A percentile compares a stretch with the other conserved stretches of the same genome.
Conservation (phyloP, 2,329 filamentous ascomycete species). For the Pyrenophora tritici-repentis region DNA sequence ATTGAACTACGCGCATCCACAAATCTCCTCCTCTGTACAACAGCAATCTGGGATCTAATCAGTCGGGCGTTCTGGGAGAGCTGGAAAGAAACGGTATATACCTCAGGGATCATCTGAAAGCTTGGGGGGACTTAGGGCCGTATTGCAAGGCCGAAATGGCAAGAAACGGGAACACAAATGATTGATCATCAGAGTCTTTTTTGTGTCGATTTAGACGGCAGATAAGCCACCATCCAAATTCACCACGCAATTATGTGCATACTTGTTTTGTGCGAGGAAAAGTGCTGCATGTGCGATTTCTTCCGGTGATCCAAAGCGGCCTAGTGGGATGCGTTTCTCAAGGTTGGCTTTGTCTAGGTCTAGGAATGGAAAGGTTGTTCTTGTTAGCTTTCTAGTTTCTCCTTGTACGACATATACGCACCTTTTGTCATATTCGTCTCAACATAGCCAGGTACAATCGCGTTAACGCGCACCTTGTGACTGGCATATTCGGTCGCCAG, state of each 20-base stretch:
- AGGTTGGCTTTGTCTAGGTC: slow-evolving; percentile 43
- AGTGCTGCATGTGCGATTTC: slow-evolving; percentile 83
- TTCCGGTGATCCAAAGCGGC: slow-evolving; percentile 67
- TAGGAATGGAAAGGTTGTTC: slow-evolving; percentile 32
- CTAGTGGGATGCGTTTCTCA: slow-evolving; percentile 63
- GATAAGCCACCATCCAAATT: slow-evolving; percentile 86
- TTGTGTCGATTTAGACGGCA: slow-evolving; percentile 51
- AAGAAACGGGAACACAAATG: neutral
- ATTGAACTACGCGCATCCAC: slow-evolving; percentile 6
- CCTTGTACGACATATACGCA: slow-evolving; percentile 43
- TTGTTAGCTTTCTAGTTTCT: slow-evolving; percentile 22
- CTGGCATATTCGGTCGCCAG: slow-evolving; percentile 66
- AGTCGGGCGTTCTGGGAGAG: slow-evolving; percentile 16
- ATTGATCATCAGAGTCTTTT: neutral
- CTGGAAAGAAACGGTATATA: slow-evolving; percentile 18
- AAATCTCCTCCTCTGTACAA: slow-evolving; percentile 14
- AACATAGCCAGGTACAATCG: slow-evolving; percentile 82
- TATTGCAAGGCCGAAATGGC: slow-evolving; percentile 4
- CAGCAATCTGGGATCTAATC: slow-evolving; percentile 12
- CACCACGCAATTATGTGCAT: slow-evolving; percentile 84
- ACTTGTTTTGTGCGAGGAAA: slow-evolving; percentile 77
- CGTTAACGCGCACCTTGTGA: slow-evolving; percentile 73
- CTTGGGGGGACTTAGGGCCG: neutral
- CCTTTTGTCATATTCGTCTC: slow-evolving; percentile 78
- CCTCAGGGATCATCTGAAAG: slow-evolving; percentile 8